Evolutionary conservation across 2,329 filamentous ascomycete species (phyloP).

Genomic region (Chaetomium sp.): DNA sequence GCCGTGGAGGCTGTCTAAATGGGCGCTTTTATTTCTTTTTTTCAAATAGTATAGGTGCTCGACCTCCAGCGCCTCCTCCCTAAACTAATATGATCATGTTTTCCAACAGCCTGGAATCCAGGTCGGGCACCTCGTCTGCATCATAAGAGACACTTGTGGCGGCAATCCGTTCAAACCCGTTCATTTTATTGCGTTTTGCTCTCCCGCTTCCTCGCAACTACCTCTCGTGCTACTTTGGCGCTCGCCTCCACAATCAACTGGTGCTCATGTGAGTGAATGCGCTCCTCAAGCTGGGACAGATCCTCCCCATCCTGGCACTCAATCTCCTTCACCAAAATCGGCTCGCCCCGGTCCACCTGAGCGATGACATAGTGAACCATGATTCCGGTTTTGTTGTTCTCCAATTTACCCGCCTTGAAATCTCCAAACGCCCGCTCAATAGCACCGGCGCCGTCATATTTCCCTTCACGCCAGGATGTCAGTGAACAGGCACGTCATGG

Average conservation of each 20-base stretch:
- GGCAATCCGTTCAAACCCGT: too few relatives aligned
- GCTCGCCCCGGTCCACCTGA: constrained; percentile 73
- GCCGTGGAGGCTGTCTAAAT: too few relatives aligned
- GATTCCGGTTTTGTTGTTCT: constrained; percentile 67
- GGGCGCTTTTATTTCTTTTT: too few relatives aligned
- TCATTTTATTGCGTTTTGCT: constrained; percentile 7
- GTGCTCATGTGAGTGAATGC: constrained; percentile 73
- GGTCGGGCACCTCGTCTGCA: too few relatives aligned
- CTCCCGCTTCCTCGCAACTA: constrained; percentile 25
- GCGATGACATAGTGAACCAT: constrained; percentile 83
- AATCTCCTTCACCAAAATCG: constrained; percentile 66
- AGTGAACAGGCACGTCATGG: not conserved
- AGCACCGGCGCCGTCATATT: constrained; percentile 70
- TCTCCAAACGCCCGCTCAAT: constrained; percentile 74
- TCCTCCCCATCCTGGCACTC: constrained; percentile 57
- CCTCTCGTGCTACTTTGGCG: constrained; percentile 38
- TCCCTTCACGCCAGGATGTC: constrained; percentile 35
- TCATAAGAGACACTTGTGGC: too few relatives aligned
- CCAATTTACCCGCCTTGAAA: constrained; percentile 56
- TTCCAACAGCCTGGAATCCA: not conserved
- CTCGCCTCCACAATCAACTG: constrained; percentile 72
- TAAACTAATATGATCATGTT: not conserved
- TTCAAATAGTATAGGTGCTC: too few relatives aligned
- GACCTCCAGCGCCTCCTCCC: too few relatives aligned
- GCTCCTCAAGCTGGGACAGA: constrained; percentile 59